Percentiles rank a stretch among this genome's conserved stretches.
These are phyloP conservation scores for Cucurbita pepo DNA, from an alignment of 306 rosid species.

Conservation along the genomic window DNA sequence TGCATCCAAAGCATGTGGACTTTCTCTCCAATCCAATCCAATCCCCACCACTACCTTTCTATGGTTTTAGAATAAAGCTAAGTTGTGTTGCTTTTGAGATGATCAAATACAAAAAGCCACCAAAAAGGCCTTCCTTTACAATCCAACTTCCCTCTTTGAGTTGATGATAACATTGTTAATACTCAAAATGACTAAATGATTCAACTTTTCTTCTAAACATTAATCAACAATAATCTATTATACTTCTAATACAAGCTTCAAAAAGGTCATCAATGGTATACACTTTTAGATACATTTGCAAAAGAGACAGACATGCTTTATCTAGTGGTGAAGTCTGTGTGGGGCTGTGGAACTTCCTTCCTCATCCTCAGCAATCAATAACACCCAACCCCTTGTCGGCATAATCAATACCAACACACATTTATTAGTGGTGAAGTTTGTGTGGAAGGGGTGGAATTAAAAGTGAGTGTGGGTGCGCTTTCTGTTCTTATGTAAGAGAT, in stretches of 20 bases:
- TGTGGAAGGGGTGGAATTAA: neutral
- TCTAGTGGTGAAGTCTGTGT: too few relatives aligned
- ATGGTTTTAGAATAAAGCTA: constrained; percentile 45
- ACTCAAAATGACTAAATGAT: neutral
- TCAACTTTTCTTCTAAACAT: neutral
- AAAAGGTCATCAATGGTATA: constrained; percentile 17
- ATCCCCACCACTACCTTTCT: constrained; percentile 7
- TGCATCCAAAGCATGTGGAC: constrained; percentile 92
- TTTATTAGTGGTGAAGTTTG: neutral
- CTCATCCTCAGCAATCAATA: neutral
- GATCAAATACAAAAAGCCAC: constrained; percentile 38
- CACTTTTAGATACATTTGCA: constrained; percentile 18
- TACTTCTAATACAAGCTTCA: constrained; percentile 58
- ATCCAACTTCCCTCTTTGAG: neutral
- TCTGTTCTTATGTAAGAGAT: neutral
- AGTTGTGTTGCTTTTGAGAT: constrained; percentile 38
- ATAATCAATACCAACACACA: neutral
- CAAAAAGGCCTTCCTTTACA: neutral
- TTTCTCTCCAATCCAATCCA: constrained; percentile 24
- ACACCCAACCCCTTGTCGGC: neutral
- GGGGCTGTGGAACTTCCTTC: neutral
- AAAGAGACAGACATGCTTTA: constrained; percentile 41
- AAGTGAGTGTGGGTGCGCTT: too few relatives aligned
- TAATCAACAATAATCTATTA: constrained; percentile 11
- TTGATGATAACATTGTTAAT: neutral